A percentile compares a stretch with the other conserved stretches of the same genome.
Conservation (phyloP, 2,329 filamentous ascomycete genomes). For the Trichophyton schoenleinii region DNA sequence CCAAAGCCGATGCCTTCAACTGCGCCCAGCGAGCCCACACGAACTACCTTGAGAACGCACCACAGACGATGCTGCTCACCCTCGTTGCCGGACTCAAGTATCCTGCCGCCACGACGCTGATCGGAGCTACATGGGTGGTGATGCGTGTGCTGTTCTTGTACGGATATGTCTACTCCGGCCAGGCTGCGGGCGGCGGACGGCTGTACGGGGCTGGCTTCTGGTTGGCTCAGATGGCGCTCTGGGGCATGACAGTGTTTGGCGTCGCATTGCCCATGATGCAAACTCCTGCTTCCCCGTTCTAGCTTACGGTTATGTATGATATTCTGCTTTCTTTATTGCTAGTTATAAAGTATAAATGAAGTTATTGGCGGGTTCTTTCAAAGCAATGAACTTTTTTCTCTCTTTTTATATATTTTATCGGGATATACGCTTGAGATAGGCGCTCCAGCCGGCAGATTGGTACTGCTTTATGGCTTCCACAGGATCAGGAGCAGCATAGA, state of each 20-base stretch:
- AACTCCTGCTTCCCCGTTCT: background rate
- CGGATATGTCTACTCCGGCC: conserved; percentile 33
- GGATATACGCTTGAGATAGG: conserved; percentile 30
- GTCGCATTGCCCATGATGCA: background rate
- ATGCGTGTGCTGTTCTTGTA: conserved; percentile 38
- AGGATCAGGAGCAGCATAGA: conserved; percentile 35
- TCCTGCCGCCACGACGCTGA: conserved; percentile 35
- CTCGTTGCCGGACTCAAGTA: conserved; percentile 44
- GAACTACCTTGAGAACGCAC: conserved; percentile 49
- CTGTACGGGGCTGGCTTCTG: conserved; percentile 26
- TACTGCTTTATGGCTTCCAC: conserved; percentile 34
- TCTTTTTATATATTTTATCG: conserved; percentile 13
- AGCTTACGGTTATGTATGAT: background rate
- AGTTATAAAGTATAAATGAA: background rate
- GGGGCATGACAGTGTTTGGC: conserved; percentile 28
- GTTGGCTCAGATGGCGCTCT: conserved; percentile 30
- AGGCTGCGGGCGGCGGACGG: conserved; percentile 29
- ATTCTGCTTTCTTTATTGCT: background rate
- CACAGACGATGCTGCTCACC: conserved; percentile 39
- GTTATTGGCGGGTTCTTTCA: background rate
- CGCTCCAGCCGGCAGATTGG: conserved; percentile 35
- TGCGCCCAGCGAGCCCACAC: conserved; percentile 45
- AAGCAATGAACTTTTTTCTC: background rate
- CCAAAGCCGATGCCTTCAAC: conserved; percentile 37
- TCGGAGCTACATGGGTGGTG: conserved; percentile 41